phyloP scores from a whole-genome alignment of 352 stramenopile species.

The Chloridella minuta region DNA sequence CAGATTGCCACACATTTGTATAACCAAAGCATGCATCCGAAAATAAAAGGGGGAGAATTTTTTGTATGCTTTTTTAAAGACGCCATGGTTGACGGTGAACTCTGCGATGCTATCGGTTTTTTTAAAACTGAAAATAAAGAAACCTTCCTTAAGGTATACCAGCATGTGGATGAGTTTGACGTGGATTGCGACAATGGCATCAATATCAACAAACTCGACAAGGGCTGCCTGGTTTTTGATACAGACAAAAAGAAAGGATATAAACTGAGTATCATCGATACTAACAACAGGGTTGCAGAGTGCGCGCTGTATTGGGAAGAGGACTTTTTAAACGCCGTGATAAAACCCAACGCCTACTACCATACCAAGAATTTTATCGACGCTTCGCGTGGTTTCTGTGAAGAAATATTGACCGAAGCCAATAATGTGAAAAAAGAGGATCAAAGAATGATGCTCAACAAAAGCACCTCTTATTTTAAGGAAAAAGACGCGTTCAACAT shows the following conservation, averaged over 20 bases:
- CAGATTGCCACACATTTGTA: neutral
- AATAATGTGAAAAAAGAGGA: neutral
- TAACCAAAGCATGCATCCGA: slow-evolving; percentile 7
- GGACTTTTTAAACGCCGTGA: neutral
- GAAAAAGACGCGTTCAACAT: neutral
- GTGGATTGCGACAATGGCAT: neutral
- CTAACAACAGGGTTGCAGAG: neutral
- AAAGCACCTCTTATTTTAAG: neutral
- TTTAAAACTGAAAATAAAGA: neutral
- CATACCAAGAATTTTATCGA: neutral
- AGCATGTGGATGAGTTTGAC: neutral
- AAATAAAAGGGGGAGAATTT: neutral
- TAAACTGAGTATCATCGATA: neutral
- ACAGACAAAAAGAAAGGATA: neutral
- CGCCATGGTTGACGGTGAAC: neutral
- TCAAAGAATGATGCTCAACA: neutral
- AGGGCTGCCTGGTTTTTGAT: neutral
- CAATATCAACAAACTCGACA: neutral
- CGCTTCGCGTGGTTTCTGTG: neutral
- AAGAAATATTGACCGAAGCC: neutral
- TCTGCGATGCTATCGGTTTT: neutral
- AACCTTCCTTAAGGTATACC: neutral
- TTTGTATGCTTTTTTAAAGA: neutral
- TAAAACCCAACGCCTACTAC: neutral
- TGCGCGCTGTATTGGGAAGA: neutral